phyloP scores from a whole-genome alignment of 2,329 filamentous ascomycete species.

The Hymenoscyphus linearis region DNA sequence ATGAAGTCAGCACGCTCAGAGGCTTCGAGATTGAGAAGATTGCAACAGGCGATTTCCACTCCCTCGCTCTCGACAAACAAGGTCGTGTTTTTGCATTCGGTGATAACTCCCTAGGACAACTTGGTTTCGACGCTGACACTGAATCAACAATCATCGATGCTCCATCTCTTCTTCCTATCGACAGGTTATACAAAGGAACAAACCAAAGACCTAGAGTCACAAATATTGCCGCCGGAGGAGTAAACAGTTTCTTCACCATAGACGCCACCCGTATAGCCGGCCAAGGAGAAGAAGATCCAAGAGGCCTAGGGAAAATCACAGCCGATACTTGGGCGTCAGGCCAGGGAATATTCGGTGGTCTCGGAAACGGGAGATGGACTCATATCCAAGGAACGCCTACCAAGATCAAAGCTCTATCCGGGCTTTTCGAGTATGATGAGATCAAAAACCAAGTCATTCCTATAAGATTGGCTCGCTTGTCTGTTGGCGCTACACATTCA shows the following conservation, averaged over 20 bases:
- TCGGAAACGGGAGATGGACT: constrained; percentile 85
- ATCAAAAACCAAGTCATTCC: constrained; percentile 59
- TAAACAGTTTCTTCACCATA: constrained; percentile 81
- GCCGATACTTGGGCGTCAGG: constrained; percentile 85
- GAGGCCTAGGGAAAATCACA: constrained; percentile 49
- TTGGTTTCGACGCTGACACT: constrained; percentile 69
- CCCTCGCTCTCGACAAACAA: constrained; percentile 67
- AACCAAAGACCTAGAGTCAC: constrained; percentile 63
- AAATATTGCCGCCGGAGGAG: constrained; percentile 75
- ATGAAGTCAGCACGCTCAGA: constrained; percentile 68
- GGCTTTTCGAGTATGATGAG: constrained; percentile 85
- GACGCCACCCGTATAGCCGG: constrained; percentile 62
- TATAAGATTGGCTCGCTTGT: constrained; percentile 70
- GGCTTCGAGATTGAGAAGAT: constrained; percentile 69
- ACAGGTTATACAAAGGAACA: constrained; percentile 66
- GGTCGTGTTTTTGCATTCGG: constrained; percentile 83
- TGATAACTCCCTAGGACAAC: constrained; percentile 85
- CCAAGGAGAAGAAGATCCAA: constrained; percentile 37
- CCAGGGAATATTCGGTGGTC: constrained; percentile 73
- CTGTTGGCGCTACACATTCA: constrained; percentile 74
- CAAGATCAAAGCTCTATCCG: constrained; percentile 79
- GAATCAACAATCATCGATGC: constrained; percentile 59
- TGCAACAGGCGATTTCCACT: constrained; percentile 83
- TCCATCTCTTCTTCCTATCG: constrained; percentile 65
- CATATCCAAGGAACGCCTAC: constrained; percentile 73